phyloP scores from a whole-genome alignment of 1,139 yeast species.

The Sugiyamaella castrensis region DNA sequence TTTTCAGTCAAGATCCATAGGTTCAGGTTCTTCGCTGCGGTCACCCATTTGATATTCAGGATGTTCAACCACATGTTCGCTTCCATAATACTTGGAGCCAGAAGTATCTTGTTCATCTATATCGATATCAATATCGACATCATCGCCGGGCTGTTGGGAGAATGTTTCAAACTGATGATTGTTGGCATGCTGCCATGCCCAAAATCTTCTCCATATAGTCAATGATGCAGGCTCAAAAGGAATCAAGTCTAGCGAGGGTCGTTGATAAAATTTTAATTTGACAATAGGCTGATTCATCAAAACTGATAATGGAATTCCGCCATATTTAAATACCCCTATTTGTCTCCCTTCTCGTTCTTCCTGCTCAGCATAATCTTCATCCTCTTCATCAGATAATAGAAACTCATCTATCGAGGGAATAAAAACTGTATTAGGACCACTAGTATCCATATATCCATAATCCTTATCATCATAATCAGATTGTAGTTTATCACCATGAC shows the following conservation, averaged over 20 bases:
- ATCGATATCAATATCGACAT: constrained; percentile 6
- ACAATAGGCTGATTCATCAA: constrained; percentile 10
- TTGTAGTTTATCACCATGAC: background rate
- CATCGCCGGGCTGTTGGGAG: background rate
- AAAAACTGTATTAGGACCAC: constrained; percentile 24
- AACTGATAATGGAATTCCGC: constrained; percentile 22
- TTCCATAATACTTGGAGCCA: too few species aligned
- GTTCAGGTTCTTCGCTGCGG: too few species aligned
- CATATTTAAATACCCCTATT: constrained; percentile 13
- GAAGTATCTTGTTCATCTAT: background rate
- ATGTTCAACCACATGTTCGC: too few species aligned
- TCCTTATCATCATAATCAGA: background rate
- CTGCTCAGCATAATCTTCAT: constrained; percentile 14
- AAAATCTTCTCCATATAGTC: constrained; percentile 16
- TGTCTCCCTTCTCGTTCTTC: too few species aligned
- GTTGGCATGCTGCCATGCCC: constrained; percentile 5
- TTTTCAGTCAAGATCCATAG: too few species aligned
- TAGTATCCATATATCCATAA: constrained; percentile 23
- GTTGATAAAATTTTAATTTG: constrained; percentile 21
- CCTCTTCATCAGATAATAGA: constrained; percentile 19
- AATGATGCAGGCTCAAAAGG: constrained; percentile 19
- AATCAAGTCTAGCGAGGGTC: constrained; percentile 26
- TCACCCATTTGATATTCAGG: too few species aligned
- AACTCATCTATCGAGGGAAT: constrained; percentile 30
- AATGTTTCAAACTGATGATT: background rate